Conservation (phyloP, 371 early-diverging fungal genomes). For the Syncephalastrum racemosum region DNA sequence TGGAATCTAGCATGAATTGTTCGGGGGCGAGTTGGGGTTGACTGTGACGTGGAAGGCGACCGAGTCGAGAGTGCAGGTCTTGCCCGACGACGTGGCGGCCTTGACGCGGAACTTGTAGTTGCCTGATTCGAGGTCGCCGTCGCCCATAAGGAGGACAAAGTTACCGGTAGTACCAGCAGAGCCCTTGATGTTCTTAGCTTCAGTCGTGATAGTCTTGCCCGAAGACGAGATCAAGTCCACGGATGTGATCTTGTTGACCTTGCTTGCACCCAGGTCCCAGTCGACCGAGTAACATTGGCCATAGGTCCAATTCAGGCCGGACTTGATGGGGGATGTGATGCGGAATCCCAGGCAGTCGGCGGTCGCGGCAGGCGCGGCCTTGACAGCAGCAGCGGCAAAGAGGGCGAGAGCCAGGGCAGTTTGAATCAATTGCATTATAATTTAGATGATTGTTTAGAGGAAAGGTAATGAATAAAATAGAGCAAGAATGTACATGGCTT, state of each 20-base stretch:
- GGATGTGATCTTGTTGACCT: conserved; percentile 11
- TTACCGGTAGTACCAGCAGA: conserved; percentile 14
- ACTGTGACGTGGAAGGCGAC: conserved; percentile 23
- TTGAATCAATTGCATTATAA: too few species aligned
- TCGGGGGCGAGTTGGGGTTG: conserved; percentile 32
- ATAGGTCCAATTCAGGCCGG: conserved; percentile 28
- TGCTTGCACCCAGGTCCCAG: conserved; percentile 27
- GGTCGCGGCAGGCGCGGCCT: conserved; percentile 8
- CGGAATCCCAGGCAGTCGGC: conserved; percentile 33
- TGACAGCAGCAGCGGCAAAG: conserved; percentile 11
- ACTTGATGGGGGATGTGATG: conserved; percentile 29
- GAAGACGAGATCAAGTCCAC: conserved; percentile 26
- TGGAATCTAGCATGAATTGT: not conserved
- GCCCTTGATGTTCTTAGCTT: conserved; percentile 13
- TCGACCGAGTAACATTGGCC: conserved; percentile 33
- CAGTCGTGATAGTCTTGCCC: conserved; percentile 16
- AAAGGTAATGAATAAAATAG: not conserved
- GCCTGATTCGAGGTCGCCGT: conserved; percentile 16
- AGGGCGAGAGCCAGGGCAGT: conserved; percentile 5
- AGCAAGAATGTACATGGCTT: not conserved
- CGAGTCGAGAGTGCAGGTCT: conserved; percentile 19
- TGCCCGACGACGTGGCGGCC: conserved; percentile 15
- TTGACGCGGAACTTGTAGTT: conserved; percentile 30
- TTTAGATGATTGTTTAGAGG: too few species aligned
- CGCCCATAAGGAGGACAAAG: conserved; percentile 21